These are phyloP conservation scores for Calonectria leucothoes DNA, from an alignment of 2,329 filamentous ascomycete species.

Conservation along the genomic window DNA sequence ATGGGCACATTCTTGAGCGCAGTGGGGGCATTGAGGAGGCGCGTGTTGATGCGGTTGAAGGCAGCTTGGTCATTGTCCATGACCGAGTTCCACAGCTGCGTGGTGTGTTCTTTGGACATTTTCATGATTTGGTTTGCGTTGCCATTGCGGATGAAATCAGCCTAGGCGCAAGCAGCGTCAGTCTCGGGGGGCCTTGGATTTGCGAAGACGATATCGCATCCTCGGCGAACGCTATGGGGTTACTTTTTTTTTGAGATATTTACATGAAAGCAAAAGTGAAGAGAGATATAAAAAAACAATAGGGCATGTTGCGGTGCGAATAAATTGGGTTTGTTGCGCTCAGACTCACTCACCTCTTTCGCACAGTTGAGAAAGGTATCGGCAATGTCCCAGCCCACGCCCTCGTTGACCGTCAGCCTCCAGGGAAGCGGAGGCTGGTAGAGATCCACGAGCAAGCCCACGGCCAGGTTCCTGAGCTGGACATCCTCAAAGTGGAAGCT, in stretches of 20 bases:
- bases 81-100: constrained; percentile 84
- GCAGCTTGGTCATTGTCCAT: constrained; percentile 79
- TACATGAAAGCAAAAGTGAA: no score
- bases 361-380: constrained; percentile 74
- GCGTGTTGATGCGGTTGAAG: constrained; percentile 80
- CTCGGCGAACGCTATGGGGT: no score
- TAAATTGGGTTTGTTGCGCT: neutral
- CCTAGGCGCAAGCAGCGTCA: constrained; percentile 53
- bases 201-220: neutral
- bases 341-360: constrained; percentile 65
- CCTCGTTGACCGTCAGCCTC: constrained; percentile 65
- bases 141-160: constrained; percentile 88
- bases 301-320: neutral
- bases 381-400: constrained; percentile 68
- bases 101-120: constrained; percentile 85
- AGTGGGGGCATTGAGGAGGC: constrained; percentile 80
- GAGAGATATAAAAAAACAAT: neutral
- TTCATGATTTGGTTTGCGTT: constrained; percentile 92
- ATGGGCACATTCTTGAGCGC: constrained; percentile 87
- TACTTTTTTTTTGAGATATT: neutral
- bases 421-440: constrained; percentile 67
- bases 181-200: neutral
- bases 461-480: constrained; percentile 64
- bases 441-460: constrained; percentile 66
- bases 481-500: constrained; percentile 70